phyloP scores from a whole-genome alignment of 257 asterid genomes.

The Asclepias syriaca region DNA sequence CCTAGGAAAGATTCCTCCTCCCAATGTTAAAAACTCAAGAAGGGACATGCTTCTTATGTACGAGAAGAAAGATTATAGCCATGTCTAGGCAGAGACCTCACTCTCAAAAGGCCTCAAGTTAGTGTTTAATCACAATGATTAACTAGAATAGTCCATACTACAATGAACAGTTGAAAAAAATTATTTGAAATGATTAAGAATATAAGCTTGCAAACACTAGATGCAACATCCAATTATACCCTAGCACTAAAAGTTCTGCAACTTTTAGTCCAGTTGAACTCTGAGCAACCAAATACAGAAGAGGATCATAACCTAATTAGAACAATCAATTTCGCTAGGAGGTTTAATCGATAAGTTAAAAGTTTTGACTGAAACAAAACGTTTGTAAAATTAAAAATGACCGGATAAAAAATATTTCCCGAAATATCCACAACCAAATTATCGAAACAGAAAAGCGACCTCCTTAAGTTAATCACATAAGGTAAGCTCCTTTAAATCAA shows the following conservation, averaged over 20 bases:
- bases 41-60: too few relatives aligned
- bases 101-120: background rate
- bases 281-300: background rate
- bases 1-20: background rate
- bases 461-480: slow-evolving; percentile 4
- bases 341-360: too few relatives aligned
- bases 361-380: background rate
- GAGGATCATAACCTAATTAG: background rate
- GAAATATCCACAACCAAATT: slow-evolving; percentile 8
- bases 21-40: background rate
- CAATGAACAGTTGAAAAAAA: background rate
- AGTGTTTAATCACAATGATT: background rate
- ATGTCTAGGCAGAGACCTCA: background rate
- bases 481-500: background rate
- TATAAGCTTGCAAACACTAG: background rate
- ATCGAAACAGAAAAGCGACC: background rate
- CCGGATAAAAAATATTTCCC: slow-evolving; percentile 1
- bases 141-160: background rate
- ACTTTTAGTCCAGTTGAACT: background rate
- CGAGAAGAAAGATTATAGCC: background rate
- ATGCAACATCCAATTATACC: background rate
- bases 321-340: background rate
- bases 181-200: background rate
- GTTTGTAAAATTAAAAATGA: background rate
- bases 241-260: background rate